Percentiles rank a stretch among this genome's conserved stretches.
These are phyloP conservation scores for Xylaria castorea DNA, from an alignment of 495 filamentous ascomycete genomes.

Conservation along the genomic window DNA sequence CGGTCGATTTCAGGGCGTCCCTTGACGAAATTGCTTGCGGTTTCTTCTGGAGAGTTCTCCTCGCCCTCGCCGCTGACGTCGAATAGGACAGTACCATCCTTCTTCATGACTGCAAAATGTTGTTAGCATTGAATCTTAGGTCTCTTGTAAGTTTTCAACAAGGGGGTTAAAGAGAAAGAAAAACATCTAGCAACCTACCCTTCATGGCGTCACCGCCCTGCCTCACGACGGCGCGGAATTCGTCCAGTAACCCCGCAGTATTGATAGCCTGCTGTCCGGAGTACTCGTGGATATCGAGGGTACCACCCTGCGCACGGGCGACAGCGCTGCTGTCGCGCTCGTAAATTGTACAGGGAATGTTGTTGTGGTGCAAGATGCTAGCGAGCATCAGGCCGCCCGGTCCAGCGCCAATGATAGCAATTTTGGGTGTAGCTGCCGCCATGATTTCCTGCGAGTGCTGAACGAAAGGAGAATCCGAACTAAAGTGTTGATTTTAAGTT, in stretches of 20 bases:
- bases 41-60: neutral
- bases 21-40: slow-evolving; percentile 23
- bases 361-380: slow-evolving; percentile 53
- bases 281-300: slow-evolving; percentile 56
- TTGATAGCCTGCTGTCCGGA: slow-evolving; percentile 56
- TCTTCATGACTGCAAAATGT: slow-evolving; percentile 39
- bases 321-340: slow-evolving; percentile 51
- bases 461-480: too few species aligned
- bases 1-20: slow-evolving; percentile 60
- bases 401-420: slow-evolving; percentile 63
- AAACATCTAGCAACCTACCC: neutral
- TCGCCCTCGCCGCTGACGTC: slow-evolving; percentile 36
- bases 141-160: neutral
- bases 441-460: too few species aligned
- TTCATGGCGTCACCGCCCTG: slow-evolving; percentile 46
- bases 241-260: slow-evolving; percentile 51
- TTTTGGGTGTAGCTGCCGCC: slow-evolving; percentile 35
- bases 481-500: too few species aligned
- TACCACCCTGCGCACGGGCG: slow-evolving; percentile 54
- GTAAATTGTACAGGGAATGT: slow-evolving; percentile 54
- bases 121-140: neutral
- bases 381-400: slow-evolving; percentile 60
- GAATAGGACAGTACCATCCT: slow-evolving; percentile 49
- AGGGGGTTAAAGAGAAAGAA: neutral
- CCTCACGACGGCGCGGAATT: slow-evolving; percentile 45